These are phyloP conservation scores for Schizochytrium sp. DNA, from an alignment of 108 stramenopile genomes.

Conservation along the genomic window DNA sequence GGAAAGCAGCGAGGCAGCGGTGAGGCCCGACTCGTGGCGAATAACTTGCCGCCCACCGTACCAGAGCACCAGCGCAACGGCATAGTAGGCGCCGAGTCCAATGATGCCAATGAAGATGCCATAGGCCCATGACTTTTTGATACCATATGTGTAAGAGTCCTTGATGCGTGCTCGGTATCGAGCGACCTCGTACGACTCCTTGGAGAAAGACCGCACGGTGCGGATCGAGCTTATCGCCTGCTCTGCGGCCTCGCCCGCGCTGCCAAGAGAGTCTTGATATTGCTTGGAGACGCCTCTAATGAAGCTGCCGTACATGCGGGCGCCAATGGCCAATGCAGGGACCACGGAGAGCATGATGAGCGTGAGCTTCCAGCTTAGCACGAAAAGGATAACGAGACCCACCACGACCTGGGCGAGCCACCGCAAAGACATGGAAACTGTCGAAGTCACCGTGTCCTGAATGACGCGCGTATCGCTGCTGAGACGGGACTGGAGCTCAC, in stretches of 20 bases:
- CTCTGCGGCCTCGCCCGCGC: conserved; percentile 56
- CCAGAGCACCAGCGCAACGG: conserved; percentile 43
- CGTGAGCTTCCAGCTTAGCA: conserved; percentile 51
- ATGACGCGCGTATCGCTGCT: conserved; percentile 58
- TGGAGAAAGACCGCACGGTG: conserved; percentile 68
- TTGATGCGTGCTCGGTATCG: conserved; percentile 39
- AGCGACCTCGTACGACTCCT: conserved; percentile 49
- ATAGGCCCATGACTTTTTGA: conserved; percentile 44
- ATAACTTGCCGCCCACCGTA: conserved; percentile 69
- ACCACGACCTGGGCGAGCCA: conserved; percentile 41
- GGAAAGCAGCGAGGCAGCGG: conserved; percentile 56
- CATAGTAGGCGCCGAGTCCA: conserved; percentile 44
- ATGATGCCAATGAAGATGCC: conserved; percentile 52
- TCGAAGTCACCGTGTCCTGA: conserved; percentile 48
- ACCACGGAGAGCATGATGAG: conserved; percentile 53
- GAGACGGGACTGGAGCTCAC: conserved; percentile 66
- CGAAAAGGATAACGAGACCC: conserved; percentile 57
- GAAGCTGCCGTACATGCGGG: conserved; percentile 45
- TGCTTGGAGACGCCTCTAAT: conserved; percentile 48
- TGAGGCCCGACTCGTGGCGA: conserved; percentile 39
- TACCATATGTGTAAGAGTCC: conserved; percentile 37
- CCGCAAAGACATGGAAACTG: conserved; percentile 52
- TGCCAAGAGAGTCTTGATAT: conserved; percentile 62
- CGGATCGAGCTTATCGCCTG: conserved; percentile 61
- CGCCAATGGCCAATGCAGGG: conserved; percentile 41